Evolutionary conservation across 139 green algal genomes (phyloP).

Genomic region (Volvox reticuliferus): DNA sequence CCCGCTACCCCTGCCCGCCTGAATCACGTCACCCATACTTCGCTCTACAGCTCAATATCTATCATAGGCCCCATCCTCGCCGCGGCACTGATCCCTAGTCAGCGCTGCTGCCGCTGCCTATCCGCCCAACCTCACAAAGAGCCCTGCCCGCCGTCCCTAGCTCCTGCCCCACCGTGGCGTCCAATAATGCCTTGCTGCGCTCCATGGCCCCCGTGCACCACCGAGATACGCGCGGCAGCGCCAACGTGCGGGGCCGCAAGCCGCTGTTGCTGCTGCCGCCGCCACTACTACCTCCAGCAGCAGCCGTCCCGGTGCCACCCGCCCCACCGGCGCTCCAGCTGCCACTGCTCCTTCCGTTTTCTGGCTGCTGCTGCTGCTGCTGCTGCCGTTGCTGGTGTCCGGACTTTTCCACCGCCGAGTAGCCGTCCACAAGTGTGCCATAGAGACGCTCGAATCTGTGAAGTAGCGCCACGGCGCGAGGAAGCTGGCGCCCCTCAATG

Average conservation of each 20-base stretch:
- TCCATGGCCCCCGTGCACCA: constrained; percentile 30
- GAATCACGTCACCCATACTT: too few species aligned
- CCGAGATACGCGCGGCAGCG: constrained; percentile 30
- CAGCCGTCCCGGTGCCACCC: too few species aligned
- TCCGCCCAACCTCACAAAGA: too few species aligned
- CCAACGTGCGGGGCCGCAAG: background rate
- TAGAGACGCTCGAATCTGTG: constrained; percentile 20
- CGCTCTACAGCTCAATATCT: too few species aligned
- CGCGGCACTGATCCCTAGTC: too few species aligned
- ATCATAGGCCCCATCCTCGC: too few species aligned
- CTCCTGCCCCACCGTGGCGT: background rate
- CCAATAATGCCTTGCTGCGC: constrained; percentile 17
- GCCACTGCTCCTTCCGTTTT: background rate
- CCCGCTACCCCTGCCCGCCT: too few species aligned
- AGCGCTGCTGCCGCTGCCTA: too few species aligned
- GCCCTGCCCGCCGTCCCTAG: too few species aligned
- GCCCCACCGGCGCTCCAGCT: background rate
- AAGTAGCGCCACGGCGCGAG: constrained; percentile 34
- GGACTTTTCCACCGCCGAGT: background rate
- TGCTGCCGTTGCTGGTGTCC: background rate
- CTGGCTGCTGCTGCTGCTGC: background rate
- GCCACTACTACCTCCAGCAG: background rate
- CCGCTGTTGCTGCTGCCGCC: background rate
- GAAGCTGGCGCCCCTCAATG: constrained; percentile 38
- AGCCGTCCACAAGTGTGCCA: background rate